A percentile compares a stretch with the other conserved stretches of the same genome.
Conservation (phyloP, 345 rosid genomes). For the Euphorbia peplus region DNA sequence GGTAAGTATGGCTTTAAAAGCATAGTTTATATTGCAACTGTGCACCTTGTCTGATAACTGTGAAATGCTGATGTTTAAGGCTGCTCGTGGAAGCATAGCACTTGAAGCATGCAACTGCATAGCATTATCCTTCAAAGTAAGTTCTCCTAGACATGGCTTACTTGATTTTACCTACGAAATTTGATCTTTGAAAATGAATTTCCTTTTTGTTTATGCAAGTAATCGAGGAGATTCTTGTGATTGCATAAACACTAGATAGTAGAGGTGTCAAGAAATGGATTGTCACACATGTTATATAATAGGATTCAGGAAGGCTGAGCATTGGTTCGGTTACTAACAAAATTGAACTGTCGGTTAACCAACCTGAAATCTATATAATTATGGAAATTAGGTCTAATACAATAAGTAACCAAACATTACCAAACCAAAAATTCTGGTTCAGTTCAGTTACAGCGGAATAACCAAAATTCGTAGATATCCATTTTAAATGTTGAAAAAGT, state of each 20-base stretch:
- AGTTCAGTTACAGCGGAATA: too few species aligned
- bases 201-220: background rate
- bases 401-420: too few species aligned
- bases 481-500: too few species aligned
- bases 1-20: conserved; percentile 32
- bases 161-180: background rate
- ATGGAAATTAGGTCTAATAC: too few species aligned
- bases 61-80: conserved; percentile 41
- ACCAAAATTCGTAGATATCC: too few species aligned
- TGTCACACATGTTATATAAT: too few species aligned
- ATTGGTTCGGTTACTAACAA: too few species aligned
- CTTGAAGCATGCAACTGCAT: conserved; percentile 92
- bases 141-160: conserved; percentile 1
- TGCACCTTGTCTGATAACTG: conserved; percentile 7
- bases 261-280: background rate
- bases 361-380: too few species aligned
- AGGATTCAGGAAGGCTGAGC: too few species aligned
- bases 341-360: too few species aligned
- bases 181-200: background rate
- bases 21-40: background rate
- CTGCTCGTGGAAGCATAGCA: conserved; percentile 67
- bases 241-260: background rate
- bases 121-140: conserved; percentile 60
- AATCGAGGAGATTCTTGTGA: background rate
- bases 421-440: too few species aligned